Evolutionary conservation across 2,329 filamentous ascomycete genomes (phyloP), one percentile per base, ranked within the genome.

Genomic region (Endothia cerciana): DNA sequence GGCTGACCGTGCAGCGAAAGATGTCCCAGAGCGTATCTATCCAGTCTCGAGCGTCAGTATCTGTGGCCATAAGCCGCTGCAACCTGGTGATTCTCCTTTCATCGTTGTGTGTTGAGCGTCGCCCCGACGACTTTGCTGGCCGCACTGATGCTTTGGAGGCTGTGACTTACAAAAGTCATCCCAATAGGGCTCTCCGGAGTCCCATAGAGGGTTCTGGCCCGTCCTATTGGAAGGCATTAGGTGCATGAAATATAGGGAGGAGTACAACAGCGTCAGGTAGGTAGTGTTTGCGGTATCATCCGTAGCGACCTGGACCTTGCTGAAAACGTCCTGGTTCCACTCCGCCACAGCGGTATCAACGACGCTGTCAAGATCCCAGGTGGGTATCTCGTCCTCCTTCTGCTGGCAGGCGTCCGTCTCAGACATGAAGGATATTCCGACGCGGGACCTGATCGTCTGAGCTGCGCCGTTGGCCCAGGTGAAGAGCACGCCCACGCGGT

Each of bases 151-250:
- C 3, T 1, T 36, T 5, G 10, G 33, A 10, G 33, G 10, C 1
- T 5, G 28, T 19, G 28, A 47, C 60, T 57, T 33, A 63, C 61
- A 93, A 71, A 89, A 91, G 1, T 88, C 90, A 74, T 92, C 90
- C 72, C 89, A 92, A 71, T 92, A 92, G 0, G 89, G 89, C 73
- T 91, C 89, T 1, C 79, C 80, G 47, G 84, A 88, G 1, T 84
- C 69, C 88, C 89, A 92, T 0, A 87, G 73, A 0, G 88, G 88
- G 63, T 92, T 92, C 73, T 92, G 90, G 0, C 88, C 88, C 0
- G 89, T 87, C 6, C 83, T 80, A 65, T 89, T 85, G 0, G 85
- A 87, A 0, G 86, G 86, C 68, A 88, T 84, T n/a, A 89, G 72
- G 69, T 87, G 85, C 80, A 86, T 85, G 70, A 85, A 84, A 69